Evolutionary conservation across 2,329 filamentous ascomycete species (phyloP).

Genomic region (Aureobasidium pullulans): DNA sequence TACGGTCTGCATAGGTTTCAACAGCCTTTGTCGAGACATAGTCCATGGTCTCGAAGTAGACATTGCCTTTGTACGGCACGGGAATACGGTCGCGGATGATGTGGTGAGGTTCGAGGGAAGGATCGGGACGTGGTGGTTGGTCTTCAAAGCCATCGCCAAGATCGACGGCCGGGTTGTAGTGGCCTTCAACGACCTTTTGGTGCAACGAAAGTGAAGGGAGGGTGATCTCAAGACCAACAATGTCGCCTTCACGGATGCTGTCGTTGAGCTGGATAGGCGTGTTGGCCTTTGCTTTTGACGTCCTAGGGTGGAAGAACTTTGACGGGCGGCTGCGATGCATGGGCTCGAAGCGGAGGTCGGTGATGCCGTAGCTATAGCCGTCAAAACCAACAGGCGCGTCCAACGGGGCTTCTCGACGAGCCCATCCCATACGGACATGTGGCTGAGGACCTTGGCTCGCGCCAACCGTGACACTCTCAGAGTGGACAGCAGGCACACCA

Average conservation of each 20-base stretch:
- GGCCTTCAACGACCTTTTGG: slow-evolving; percentile 76
- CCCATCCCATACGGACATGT: slow-evolving; percentile 76
- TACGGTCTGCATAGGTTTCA: slow-evolving; percentile 54
- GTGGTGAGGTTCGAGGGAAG: slow-evolving; percentile 52
- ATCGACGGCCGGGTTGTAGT: slow-evolving; percentile 82
- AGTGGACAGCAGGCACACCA: slow-evolving; percentile 53
- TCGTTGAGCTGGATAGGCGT: slow-evolving; percentile 35
- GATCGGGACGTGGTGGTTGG: slow-evolving; percentile 24
- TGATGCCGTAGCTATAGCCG: slow-evolving; percentile 87
- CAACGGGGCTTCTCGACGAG: slow-evolving; percentile 69
- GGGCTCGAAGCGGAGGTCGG: slow-evolving; percentile 83
- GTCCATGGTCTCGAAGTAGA: slow-evolving; percentile 89
- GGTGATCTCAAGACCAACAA: slow-evolving; percentile 88
- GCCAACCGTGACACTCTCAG: slow-evolving; percentile 24
- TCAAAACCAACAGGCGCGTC: slow-evolving; percentile 83
- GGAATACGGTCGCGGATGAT: slow-evolving; percentile 93
- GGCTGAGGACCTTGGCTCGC: slow-evolving; percentile 41
- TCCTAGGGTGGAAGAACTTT: slow-evolving; percentile 56
- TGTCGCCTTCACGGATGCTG: slow-evolving; percentile 81
- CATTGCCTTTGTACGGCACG: slow-evolving; percentile 86
- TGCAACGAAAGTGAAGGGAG: slow-evolving; percentile 80
- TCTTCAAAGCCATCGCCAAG: slow-evolving; percentile 47
- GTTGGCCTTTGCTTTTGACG: slow-evolving; percentile 32
- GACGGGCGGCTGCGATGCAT: slow-evolving; percentile 91
- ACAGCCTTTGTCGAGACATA: slow-evolving; percentile 83